Conservation (phyloP, 1,284 basidiomycete species). For the Rhodotorula glutinis region DNA sequence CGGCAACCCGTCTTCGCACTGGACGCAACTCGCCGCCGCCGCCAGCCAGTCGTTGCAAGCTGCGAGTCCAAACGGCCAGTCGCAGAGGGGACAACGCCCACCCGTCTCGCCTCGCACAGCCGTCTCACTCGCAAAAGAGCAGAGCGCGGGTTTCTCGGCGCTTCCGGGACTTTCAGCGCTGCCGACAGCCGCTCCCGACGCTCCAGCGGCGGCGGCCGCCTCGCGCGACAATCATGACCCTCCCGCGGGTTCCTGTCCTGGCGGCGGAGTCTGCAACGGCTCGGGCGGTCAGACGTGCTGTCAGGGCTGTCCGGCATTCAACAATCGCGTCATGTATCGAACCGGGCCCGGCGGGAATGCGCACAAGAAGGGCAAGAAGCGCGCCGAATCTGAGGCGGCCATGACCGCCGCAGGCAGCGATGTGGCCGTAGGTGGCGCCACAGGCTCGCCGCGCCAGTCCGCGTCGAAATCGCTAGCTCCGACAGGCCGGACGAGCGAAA, state of each 20-base stretch:
- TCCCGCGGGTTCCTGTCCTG: slow-evolving; percentile 71
- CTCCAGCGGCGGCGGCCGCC: not conserved
- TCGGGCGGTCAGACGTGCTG: slow-evolving; percentile 87
- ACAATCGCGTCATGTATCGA: slow-evolving; percentile 58
- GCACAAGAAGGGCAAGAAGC: slow-evolving; percentile 5
- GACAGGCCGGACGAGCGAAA: not conserved
- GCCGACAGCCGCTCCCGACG: not conserved
- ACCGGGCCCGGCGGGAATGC: slow-evolving; percentile 5
- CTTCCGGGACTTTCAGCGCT: not conserved
- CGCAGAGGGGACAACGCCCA: not conserved
- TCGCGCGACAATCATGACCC: slow-evolving; percentile 24
- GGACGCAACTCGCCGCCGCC: slow-evolving; percentile 1
- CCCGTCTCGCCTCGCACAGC: not conserved
- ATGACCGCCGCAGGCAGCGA: not conserved
- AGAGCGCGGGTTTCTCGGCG: not conserved
- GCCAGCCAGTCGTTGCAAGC: not conserved
- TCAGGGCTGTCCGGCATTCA: slow-evolving; percentile 88
- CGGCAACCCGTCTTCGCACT: not conserved
- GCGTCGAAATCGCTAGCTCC: not conserved
- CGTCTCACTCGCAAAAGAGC: not conserved
- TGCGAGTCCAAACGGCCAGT: not conserved
- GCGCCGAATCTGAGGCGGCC: not conserved
- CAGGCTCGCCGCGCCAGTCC: not conserved
- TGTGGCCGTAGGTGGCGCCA: not conserved
- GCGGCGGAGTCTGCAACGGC: slow-evolving; percentile 91